phyloP scores from a whole-genome alignment of 345 rosid genomes.

The Hirschfeldia incana region DNA sequence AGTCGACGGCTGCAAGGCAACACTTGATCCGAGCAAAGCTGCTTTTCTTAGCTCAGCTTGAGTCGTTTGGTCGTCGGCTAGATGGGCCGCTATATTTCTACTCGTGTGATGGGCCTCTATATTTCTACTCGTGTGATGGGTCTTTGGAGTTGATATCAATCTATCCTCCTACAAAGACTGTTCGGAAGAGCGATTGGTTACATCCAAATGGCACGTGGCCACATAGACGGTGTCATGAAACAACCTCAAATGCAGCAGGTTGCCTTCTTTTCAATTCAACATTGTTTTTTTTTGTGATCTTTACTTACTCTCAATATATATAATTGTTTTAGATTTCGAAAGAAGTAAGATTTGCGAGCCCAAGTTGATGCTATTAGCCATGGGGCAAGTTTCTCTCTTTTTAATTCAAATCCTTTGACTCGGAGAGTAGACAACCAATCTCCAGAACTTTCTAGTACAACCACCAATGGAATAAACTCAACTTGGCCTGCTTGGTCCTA shows the following conservation, averaged over 20 bases:
- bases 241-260: constrained; percentile 96
- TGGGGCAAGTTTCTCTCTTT: constrained; percentile 66
- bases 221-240: constrained; percentile 73
- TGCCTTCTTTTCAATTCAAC: background rate
- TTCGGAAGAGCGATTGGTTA: constrained; percentile 81
- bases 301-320: background rate
- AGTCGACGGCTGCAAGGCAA: no score
- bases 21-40: no score
- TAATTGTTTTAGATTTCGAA: constrained; percentile 60
- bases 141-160: no score
- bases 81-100: no score
- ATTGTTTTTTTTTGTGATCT: no score
- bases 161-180: constrained; percentile 34
- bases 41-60: no score
- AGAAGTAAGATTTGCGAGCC: constrained; percentile 83
- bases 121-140: no score
- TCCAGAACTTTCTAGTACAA: constrained; percentile 40
- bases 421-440: constrained; percentile 56
- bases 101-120: no score
- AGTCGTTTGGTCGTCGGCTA: no score
- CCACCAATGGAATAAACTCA: constrained; percentile 42
- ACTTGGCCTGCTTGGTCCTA: background rate
- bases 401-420: constrained; percentile 75
- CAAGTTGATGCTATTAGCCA: constrained; percentile 86
- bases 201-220: constrained; percentile 88